phyloP scores from a whole-genome alignment of 2,329 filamentous ascomycete species.

The Cytospora chrysosperma region DNA sequence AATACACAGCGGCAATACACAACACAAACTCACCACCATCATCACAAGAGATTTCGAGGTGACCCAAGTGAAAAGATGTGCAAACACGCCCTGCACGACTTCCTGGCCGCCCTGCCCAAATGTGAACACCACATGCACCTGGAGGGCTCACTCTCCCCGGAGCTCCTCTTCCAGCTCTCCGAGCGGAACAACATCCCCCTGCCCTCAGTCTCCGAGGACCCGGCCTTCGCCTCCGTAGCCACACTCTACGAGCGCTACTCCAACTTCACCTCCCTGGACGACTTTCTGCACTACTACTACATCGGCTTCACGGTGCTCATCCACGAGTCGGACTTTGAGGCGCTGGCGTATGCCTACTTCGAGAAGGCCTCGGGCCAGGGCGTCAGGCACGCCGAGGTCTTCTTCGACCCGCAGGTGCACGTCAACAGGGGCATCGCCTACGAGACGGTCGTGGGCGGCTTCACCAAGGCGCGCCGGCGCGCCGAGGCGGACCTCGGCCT shows the following conservation, averaged over 20 bases:
- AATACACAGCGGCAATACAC: not conserved
- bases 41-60: not conserved
- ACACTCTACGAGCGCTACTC: slow-evolving; percentile 63
- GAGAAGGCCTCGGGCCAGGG: slow-evolving; percentile 60
- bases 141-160: slow-evolving; percentile 71
- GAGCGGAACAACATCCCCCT: slow-evolving; percentile 63
- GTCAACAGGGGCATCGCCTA: slow-evolving; percentile 62
- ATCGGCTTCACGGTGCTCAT: slow-evolving; percentile 70
- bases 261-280: slow-evolving; percentile 68
- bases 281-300: slow-evolving; percentile 79
- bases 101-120: slow-evolving; percentile 69
- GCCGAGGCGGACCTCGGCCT: slow-evolving; percentile 64
- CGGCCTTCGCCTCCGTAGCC: slow-evolving; percentile 60
- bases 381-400: slow-evolving; percentile 72
- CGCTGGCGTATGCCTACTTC: slow-evolving; percentile 72
- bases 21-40: not conserved
- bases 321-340: slow-evolving; percentile 66
- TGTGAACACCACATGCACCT: slow-evolving; percentile 82
- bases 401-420: slow-evolving; percentile 80
- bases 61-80: slow-evolving; percentile 46
- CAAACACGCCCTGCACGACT: slow-evolving; percentile 52
- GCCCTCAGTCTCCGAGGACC: slow-evolving; percentile 51
- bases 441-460: slow-evolving; percentile 62
- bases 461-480: slow-evolving; percentile 57
- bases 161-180: slow-evolving; percentile 69